These are phyloP conservation scores for Coelastrella sp. DNA, from an alignment of 139 green algal genomes.

Conservation along the genomic window DNA sequence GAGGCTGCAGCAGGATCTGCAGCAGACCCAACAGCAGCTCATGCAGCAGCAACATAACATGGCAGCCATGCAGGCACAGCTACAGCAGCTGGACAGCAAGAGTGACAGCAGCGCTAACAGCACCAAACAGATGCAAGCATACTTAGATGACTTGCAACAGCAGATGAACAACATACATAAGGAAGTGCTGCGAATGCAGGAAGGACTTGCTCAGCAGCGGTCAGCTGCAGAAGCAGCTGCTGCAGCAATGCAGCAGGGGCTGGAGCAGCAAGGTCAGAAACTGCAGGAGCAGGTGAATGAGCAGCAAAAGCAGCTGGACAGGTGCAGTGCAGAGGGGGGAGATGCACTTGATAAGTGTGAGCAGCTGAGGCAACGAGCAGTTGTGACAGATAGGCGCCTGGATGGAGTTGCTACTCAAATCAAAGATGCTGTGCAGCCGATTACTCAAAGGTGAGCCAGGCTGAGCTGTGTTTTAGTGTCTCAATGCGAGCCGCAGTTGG, in stretches of 20 bases:
- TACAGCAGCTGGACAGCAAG: neutral
- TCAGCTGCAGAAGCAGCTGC: neutral
- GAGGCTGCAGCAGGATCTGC: slow-evolving; percentile 9
- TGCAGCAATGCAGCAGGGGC: neutral
- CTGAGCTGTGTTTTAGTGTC: too few relatives aligned
- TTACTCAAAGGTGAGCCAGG: slow-evolving; percentile 1
- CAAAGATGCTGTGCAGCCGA: neutral
- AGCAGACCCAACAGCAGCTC: slow-evolving; percentile 30
- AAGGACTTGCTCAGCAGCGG: neutral
- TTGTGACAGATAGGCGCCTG: neutral
- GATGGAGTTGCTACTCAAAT: neutral
- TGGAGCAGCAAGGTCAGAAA: neutral
- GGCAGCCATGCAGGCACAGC: neutral
- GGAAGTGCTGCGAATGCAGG: neutral
- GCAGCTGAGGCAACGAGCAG: slow-evolving; percentile 17
- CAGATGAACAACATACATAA: neutral
- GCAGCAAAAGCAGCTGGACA: neutral
- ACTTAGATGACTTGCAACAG: neutral
- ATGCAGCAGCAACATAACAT: slow-evolving; percentile 34
- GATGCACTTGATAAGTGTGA: slow-evolving; percentile 14
- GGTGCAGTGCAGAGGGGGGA: neutral
- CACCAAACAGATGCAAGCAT: neutral
- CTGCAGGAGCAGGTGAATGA: neutral
- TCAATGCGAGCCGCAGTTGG: too few relatives aligned
- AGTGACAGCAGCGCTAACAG: neutral